Conservation (phyloP, 768 basidiomycete species). For the Chalciporus chontae region DNA sequence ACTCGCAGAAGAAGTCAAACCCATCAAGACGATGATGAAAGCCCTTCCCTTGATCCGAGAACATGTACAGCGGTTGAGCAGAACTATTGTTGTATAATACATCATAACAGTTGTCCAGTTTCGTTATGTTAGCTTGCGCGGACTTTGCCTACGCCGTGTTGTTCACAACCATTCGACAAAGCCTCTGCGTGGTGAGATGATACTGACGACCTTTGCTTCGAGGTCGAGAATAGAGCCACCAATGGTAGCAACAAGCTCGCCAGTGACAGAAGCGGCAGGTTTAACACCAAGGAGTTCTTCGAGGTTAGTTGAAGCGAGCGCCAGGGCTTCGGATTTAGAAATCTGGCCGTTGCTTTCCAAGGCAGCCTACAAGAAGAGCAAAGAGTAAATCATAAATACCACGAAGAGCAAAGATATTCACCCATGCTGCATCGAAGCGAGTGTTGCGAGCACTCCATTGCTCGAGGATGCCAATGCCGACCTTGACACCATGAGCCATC, state of each 20-base stretch:
- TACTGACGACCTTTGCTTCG: slow-evolving; percentile 46
- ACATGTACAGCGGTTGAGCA: slow-evolving; percentile 42
- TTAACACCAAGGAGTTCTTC: slow-evolving; percentile 41
- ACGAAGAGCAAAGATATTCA: slow-evolving; percentile 33
- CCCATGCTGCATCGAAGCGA: slow-evolving; percentile 82
- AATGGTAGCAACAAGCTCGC: slow-evolving; percentile 55
- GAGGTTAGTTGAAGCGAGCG: slow-evolving; percentile 51
- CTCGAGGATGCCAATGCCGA: slow-evolving; percentile 63
- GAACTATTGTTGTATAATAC: slow-evolving; percentile 8
- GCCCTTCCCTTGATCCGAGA: slow-evolving; percentile 62
- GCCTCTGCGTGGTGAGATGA: slow-evolving; percentile 47
- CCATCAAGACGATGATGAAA: slow-evolving; percentile 69
- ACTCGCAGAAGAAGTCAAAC: slow-evolving; percentile 58
- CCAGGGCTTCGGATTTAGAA: slow-evolving; percentile 46
- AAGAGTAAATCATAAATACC: neutral
- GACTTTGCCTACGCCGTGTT: slow-evolving; percentile 1
- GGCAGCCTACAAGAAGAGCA: slow-evolving; percentile 31
- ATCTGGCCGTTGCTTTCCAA: slow-evolving; percentile 38
- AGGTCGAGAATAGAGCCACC: slow-evolving; percentile 53
- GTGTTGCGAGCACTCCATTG: slow-evolving; percentile 74
- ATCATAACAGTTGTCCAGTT: neutral
- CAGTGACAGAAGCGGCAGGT: slow-evolving; percentile 15
- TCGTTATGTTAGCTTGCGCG: slow-evolving; percentile 8
- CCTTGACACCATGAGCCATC: slow-evolving; percentile 63
- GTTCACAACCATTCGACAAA: slow-evolving; percentile 49